Percentiles rank a stretch among this genome's conserved stretches.
Conservation (phyloP, 257 asterid genomes). For the Ophiorrhiza pumila region DNA sequence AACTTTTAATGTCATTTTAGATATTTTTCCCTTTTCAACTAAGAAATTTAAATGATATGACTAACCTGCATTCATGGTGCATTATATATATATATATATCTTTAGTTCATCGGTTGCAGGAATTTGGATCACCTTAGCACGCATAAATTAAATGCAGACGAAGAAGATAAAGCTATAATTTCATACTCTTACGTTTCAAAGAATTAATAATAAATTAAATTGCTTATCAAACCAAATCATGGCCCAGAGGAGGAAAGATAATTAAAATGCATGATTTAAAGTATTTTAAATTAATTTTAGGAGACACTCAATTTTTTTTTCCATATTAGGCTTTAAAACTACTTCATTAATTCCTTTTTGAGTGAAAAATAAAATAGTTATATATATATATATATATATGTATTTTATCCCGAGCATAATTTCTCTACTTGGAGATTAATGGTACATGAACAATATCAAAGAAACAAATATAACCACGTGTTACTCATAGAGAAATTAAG, state of each 20-base stretch:
- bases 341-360: too few species aligned
- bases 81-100: too few species aligned
- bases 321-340: too few species aligned
- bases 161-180: background rate
- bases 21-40: background rate
- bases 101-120: background rate
- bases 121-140: constrained; percentile 1
- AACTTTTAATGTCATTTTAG: constrained; percentile 15
- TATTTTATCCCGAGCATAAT: background rate
- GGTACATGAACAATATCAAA: background rate
- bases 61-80: background rate
- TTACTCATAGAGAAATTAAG: background rate
- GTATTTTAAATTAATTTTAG: background rate
- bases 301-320: too few species aligned
- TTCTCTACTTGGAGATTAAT: background rate
- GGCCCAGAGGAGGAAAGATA: background rate
- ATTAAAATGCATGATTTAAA: background rate
- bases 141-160: constrained; percentile 6
- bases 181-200: constrained; percentile 8
- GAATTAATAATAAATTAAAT: background rate
- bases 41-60: background rate
- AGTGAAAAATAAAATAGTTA: background rate
- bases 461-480: background rate
- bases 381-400: too few species aligned
- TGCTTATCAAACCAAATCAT: background rate